A percentile compares a stretch with the other conserved stretches of the same genome.
These are phyloP conservation scores for Xylaria longipes DNA, from an alignment of 495 filamentous ascomycete species.

Conservation along the genomic window DNA sequence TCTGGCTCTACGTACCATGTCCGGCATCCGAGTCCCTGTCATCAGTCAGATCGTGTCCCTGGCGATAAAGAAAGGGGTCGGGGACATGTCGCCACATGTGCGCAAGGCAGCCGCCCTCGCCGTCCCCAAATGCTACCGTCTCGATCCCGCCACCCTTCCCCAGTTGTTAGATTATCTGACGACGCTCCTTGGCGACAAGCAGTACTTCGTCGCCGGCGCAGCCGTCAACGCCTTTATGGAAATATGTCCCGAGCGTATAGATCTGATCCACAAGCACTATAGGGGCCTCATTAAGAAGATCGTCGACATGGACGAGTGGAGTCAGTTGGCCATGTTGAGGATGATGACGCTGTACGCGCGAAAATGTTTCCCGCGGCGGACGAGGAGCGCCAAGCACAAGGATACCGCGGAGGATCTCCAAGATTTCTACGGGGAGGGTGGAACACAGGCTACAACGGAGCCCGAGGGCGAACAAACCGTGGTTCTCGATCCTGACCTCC, in stretches of 20 bases:
- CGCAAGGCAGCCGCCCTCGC: conserved; percentile 90
- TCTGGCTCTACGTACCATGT: conserved; percentile 93
- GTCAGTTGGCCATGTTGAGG: conserved; percentile 80
- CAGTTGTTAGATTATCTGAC: conserved; percentile 82
- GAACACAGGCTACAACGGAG: conserved; percentile 51
- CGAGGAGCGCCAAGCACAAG: conserved; percentile 54
- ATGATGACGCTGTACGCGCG: conserved; percentile 85
- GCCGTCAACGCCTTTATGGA: conserved; percentile 89
- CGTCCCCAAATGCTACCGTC: conserved; percentile 96
- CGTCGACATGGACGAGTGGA: conserved; percentile 99
- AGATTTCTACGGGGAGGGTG: conserved; percentile 75
- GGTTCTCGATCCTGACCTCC: conserved; percentile 81
- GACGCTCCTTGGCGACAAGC: conserved; percentile 81
- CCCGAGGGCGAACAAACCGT: conserved; percentile 62
- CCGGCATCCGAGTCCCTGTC: conserved; percentile 93
- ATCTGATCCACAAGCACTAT: conserved; percentile 90
- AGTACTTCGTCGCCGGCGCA: conserved; percentile 93
- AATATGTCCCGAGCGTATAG: conserved; percentile 83
- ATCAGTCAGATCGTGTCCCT: conserved; percentile 98
- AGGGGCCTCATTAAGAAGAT: conserved; percentile 82
- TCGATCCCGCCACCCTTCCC: conserved; percentile 85
- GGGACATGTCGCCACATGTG: conserved; percentile 93
- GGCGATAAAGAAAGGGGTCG: conserved; percentile 88
- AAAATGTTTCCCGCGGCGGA: conserved; percentile 83
- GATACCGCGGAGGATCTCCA: conserved; percentile 54